Conservation (phyloP, 768 basidiomycete genomes). For the Agaricus bisporus region DNA sequence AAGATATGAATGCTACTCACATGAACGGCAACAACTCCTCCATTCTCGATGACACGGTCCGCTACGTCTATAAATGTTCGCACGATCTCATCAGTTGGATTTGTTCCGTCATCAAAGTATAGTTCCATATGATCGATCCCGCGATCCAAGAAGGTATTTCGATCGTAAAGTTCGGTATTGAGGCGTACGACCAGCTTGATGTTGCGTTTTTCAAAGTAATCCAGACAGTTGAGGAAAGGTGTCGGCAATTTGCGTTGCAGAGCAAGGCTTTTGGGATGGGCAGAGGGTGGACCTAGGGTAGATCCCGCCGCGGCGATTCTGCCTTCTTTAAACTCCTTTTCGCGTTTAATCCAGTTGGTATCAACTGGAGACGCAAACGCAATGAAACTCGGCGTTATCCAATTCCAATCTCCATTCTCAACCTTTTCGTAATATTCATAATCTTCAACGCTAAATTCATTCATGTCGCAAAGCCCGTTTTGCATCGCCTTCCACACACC, state of each 20-base stretch:
- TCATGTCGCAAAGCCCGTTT: slow-evolving; percentile 89
- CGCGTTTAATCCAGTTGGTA: slow-evolving; percentile 68
- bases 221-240: slow-evolving; percentile 85
- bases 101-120: slow-evolving; percentile 98
- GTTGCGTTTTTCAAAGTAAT: slow-evolving; percentile 84
- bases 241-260: slow-evolving; percentile 73
- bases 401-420: slow-evolving; percentile 94
- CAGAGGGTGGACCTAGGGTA: slow-evolving; percentile 22
- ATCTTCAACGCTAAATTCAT: slow-evolving; percentile 87
- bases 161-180: slow-evolving; percentile 90
- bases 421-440: slow-evolving; percentile 96
- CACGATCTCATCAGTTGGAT: slow-evolving; percentile 93
- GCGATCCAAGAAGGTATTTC: slow-evolving; percentile 69
- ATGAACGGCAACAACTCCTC: slow-evolving; percentile 85
- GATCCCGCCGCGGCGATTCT: slow-evolving; percentile 22
- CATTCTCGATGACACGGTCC: slow-evolving; percentile 68
- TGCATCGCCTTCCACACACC: slow-evolving; percentile 88
- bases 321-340: slow-evolving; percentile 56
- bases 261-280: slow-evolving; percentile 34
- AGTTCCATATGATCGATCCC: slow-evolving; percentile 89
- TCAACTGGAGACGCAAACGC: slow-evolving; percentile 94
- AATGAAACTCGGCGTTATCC: slow-evolving; percentile 87
- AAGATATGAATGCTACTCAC: slow-evolving; percentile 34
- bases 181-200: slow-evolving; percentile 90
- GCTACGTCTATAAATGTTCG: slow-evolving; percentile 84